Base-by-base conservation (phyloP, 352 stramenopile genomes). In the Pseudoperonospora humuli region DNA sequence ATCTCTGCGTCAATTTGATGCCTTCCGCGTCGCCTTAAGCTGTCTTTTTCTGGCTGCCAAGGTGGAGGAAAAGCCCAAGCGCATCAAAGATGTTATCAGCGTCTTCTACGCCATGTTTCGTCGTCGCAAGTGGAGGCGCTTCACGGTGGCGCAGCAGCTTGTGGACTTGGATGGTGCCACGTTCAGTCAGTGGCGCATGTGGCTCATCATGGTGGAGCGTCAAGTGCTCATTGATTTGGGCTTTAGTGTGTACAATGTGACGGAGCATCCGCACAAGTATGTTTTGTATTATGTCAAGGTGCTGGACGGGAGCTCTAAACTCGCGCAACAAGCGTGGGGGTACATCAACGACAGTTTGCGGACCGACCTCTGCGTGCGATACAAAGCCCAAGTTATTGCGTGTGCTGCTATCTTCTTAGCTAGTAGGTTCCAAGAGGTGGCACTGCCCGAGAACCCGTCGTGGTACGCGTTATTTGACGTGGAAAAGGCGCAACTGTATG, bases 201-300 rank as follows among this genome's bases (percentile, higher is more conserved):
- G 84, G 69, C 70, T 97, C 34, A 61, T 96, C 25, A 79, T 84
- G 45, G 70, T 95, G 11, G 88, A 97, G 61, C 61, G 84, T 10
- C 76, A 95, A 49, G 61, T 97, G 29, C 81, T 97, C 27, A 96
- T 95, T 39, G 84, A 96, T 32, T 52, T 96, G n/a, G 88, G 88
- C 40, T 97, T 97, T 45, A 89, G 80, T 33, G 64, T 97, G 42
- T 96, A 97, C 64, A 91, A 76, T 39, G 83, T 95, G 53, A 89
- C 84, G 48, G 84, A 96, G 52, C 88, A 96, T 50, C 84, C 86
- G 35, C 88, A 96, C 74, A 95, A 96, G 70, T 96, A 90, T 53
- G 87, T 96, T 42, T 48, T 96, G 34, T 96, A 96, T 63, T 96
- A 96, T 52, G 61, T 96, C 50, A 95, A 95, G 45, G 67, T 94